Base-by-base conservation (phyloP, 345 rosid species). In the Noccaea caerulescens region DNA sequence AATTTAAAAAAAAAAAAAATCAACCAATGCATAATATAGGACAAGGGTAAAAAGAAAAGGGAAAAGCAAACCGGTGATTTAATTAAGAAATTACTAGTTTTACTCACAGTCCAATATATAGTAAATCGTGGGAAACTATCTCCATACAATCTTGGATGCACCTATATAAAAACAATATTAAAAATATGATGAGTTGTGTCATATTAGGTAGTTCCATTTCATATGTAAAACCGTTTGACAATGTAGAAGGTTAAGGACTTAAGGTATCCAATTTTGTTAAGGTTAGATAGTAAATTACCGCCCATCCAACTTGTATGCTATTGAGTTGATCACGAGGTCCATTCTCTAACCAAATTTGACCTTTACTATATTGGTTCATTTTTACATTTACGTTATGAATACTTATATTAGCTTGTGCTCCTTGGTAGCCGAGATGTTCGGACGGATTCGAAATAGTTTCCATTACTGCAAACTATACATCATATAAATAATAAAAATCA, bases 321-420 rank as follows among this genome's bases (percentile, higher is more conserved):
- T 50, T 66, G 14, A 71, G 60, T 12, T 51, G 42, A 52, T 4
- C 12, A 16, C 2, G 43, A 71, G 44, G 62, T 50, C 46, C 68
- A 74, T 39, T 74, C 57, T 74, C 67, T 11, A 73, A 1, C 77
- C 72, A 73, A 56, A 73, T 73, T 14, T 65, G 72, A 46, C 25
- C 47, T 58, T 49, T 58, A 47, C 72, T 47, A 0, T 9, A 45
- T 6, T 73, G 66, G 2, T 55, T 25, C 1, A 4, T 2, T 39
- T 0, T 25, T 1, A 47, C 32, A 14, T 10, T 37, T 23, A 47
- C 1, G 3, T 14, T 12, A 25, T 72, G 76, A 46, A 72, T 2
- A 53, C 64, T 56, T 45, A 72, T 64, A 4, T 27, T 42, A 20
- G 77, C 71, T 12, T 10, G 3, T n/a, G 66, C 77, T 46, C 66